A percentile compares a stretch with the other conserved stretches of the same genome.
Conservation (phyloP, 345 rosid species). For the Citrus cavaleriei region DNA sequence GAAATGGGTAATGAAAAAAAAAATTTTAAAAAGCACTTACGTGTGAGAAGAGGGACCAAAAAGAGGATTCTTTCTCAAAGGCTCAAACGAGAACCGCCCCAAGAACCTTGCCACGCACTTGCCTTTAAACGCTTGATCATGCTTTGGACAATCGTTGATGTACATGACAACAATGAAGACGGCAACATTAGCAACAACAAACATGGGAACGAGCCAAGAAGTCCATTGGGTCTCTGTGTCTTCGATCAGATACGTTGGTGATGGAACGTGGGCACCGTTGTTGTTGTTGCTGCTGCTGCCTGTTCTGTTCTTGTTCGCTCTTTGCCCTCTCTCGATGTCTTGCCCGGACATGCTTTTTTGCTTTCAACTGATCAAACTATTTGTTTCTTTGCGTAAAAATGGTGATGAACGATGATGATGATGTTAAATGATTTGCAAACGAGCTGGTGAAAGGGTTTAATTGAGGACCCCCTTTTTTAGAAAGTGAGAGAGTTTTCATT, state of each 20-base stretch:
- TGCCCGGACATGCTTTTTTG: constrained; percentile 20
- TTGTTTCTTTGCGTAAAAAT: not conserved
- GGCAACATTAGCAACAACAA: constrained; percentile 58
- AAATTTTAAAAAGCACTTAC: constrained; percentile 26
- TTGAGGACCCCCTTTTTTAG: not conserved
- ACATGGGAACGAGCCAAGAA: constrained; percentile 83
- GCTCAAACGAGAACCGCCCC: constrained; percentile 82
- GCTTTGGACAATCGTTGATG: constrained; percentile 67
- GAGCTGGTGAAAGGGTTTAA: constrained; percentile 15
- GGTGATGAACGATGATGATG: not conserved
- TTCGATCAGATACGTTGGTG: constrained; percentile 38
- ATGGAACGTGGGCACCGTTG: constrained; percentile 8
- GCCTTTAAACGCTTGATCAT: constrained; percentile 33
- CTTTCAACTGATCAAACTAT: no score
- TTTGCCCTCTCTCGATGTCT: constrained; percentile 34
- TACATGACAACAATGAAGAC: constrained; percentile 68
- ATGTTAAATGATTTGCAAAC: not conserved
- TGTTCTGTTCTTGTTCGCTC: constrained; percentile 12
- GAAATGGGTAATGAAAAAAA: not conserved
- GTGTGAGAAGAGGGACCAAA: constrained; percentile 82
- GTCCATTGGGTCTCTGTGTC: constrained; percentile 60
- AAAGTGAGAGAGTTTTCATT: not conserved
- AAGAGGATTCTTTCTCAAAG: constrained; percentile 71
- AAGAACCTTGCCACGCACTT: constrained; percentile 68
- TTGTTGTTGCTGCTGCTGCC: constrained; percentile 1